Base-by-base conservation (phyloP, 2,329 filamentous ascomycete species). In the Neopestalotiopsis sp. region DNA sequence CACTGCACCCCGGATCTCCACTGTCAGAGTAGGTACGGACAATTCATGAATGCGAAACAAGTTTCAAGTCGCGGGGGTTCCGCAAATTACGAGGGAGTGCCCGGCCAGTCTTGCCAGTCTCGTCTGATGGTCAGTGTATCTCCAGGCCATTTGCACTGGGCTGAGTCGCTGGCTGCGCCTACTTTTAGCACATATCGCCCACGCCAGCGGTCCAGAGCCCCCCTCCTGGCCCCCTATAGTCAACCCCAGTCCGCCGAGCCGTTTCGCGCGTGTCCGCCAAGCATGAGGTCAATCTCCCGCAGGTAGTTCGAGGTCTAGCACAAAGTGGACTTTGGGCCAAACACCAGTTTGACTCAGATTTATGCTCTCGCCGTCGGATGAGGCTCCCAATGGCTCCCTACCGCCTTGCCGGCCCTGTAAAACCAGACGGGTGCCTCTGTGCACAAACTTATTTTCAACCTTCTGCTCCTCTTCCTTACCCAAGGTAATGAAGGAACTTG, bases 11-110 rank as follows among this genome's bases (percentile, higher is more conserved):
- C 45, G 45, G 45, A 53, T 53, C 45, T 53, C 45, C 45, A 53
- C 45, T 53, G 45, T 53, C 45, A 53, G 45, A 17, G n/a, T 53
- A 53, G 45, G 17, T 53, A 38, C 45, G 17, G n/a, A 20, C n/a
- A 53, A 28, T 53, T 53, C n/a, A 53, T 53, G n/a, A 53, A 53
- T 53, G n/a, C 45, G 45, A 53, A 53, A 53, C 45, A 53, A 53
- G 45, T 53, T 53, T 53, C 45, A 53, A 53, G 45, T 53, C 45
- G 45, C 34, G 45, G 45, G 45, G 45, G 45, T n/a, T 53, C 45
- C 45, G 45, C n/a, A 53, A 53, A 53, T 53, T 53, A 53, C 45
- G 9, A 53, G 45, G 45, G 45, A n/a, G 1, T 53, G 45, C 45
- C n/a, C 9, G 24, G 24, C 24, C 24, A 28, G 24, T 28, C 24